Evolutionary conservation across 1,284 basidiomycete species (phyloP), one percentile per base, ranked within the genome.

Genomic region (Ceratobasidium sp.): DNA sequence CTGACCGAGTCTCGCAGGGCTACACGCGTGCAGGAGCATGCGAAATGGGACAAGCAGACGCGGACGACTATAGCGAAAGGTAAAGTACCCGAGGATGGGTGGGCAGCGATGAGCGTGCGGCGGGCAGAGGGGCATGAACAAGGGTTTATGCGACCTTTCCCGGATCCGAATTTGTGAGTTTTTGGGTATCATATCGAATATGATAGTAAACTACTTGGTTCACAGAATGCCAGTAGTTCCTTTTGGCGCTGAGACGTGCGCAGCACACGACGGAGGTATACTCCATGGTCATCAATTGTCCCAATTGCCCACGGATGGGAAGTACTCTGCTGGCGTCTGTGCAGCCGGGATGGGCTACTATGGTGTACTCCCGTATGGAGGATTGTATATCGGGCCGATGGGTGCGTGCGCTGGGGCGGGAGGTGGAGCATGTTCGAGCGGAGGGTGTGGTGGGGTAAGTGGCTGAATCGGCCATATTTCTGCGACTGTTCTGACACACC

Each of bases 191-290:
- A 46, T 49, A 66, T 25, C n/a, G 22, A 25, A 17, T 1, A 29
- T 25, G 34, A n/a, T 19, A 32, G 37, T n/a, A 37, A 17, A 4
- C 37, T 22, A 4, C 7, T 32, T 32, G 13, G 13, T 37, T 19
- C 0, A 59, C 34, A 73, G 70, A 29, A 73, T 29, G 32, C 70
- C 70, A 1, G 44, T 73, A 1, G 29, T 73, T 32, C 57, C 70
- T 9, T 73, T 49, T 51, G 70, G 70, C 1, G 70, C 70, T 43
- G 70, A 73, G 40, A 73, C 70, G 37, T 73, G 70, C 51, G 70
- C 70, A 49, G 29, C 70, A 17, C 44, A 73, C 32, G 70, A 73
- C 34, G 70, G 70, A 15, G 70, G 70, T 9, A 43, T 73, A n/a
- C 46, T 73, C 15, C 13, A 73, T 29, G 70, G 69, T 25, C 19